Base-by-base conservation (phyloP, 2,329 filamentous ascomycete species). In the Periconia macrospinosa region DNA sequence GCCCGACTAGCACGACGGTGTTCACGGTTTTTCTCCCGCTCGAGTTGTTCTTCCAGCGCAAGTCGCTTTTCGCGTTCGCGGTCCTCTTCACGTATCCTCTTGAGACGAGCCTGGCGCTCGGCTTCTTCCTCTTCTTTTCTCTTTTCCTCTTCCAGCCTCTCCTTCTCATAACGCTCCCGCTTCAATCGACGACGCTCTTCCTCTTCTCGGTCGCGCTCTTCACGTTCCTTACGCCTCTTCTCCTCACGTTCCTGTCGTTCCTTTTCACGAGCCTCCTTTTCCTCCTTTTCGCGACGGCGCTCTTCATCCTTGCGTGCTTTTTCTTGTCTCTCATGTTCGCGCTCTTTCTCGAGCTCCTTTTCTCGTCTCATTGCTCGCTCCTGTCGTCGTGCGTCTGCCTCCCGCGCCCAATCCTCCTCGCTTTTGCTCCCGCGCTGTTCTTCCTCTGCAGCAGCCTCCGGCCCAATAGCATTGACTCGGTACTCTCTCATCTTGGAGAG, bases 371-470 rank as follows among this genome's bases (percentile, higher is more conserved):
- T 81, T 56, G 87, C 84, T 11, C 89, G 83, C 50, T 86, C 83
- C 9, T 80, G 78, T 33, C 83, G 78, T 47, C 86, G 83, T 7
- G 76, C 78, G 10, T 83, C 81, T 1, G 86, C 87, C 54, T 91
- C 88, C 45, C 81, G 81, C 1, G 83, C 86, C 70, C 92, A 93
- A 46, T 88, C 86, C 51, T 87, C 84, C 61, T 93, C 89, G 1
- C 86, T 89, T 71, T 90, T 92, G 45, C 83, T 79, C 17, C 90
- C 90, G 49, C 83, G 84, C 10, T 76, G 60, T 41, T 83, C 77
- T 69, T 93, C 90, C 18, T 84, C 82, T 27, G 81, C 81, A 2
- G 89, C 89, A 2, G 81, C 83, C 52, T 89, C 87, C 41, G 84
- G 80, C 23, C 90, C 90, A 57, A 92, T 83, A 54, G 91, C 88